Evolutionary conservation across 1,284 basidiomycete genomes (phyloP).

Genomic region (Moesziomyces sp.): DNA sequence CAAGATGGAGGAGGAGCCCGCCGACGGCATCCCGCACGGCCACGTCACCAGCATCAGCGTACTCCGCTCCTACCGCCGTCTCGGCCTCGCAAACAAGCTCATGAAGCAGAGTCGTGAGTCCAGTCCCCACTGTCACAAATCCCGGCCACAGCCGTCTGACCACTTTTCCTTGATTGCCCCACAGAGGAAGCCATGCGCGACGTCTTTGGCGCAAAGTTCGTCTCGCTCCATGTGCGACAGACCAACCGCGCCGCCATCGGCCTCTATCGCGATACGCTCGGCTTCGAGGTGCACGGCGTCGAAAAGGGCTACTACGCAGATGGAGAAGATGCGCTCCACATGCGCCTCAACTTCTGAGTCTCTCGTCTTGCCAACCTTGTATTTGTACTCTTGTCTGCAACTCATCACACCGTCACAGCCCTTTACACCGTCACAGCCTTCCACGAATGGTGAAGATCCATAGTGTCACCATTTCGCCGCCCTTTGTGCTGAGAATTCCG

Average conservation of each 20-base stretch:
- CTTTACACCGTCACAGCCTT: constrained; percentile 1
- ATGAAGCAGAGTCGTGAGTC: constrained; percentile 67
- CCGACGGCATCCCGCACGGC: constrained; percentile 66
- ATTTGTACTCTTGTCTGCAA: constrained; percentile 15
- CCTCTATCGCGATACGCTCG: constrained; percentile 64
- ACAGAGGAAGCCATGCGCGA: constrained; percentile 66
- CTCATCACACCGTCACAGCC: constrained; percentile 1
- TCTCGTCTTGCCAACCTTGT: constrained; percentile 1
- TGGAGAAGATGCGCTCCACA: constrained; percentile 65
- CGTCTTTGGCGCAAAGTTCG: constrained; percentile 63
- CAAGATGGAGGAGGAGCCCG: constrained; percentile 76
- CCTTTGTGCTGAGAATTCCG: too few species aligned
- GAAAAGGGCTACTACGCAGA: constrained; percentile 67
- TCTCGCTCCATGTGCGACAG: constrained; percentile 65
- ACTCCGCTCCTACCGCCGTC: constrained; percentile 61
- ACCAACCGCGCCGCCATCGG: constrained; percentile 67
- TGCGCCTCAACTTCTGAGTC: constrained; percentile 57
- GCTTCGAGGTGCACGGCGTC: constrained; percentile 63
- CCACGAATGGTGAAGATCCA: too few species aligned
- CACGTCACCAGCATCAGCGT: constrained; percentile 67
- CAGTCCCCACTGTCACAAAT: neutral
- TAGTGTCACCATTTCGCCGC: too few species aligned
- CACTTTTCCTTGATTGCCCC: neutral
- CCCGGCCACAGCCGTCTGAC: neutral
- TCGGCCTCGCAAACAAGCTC: constrained; percentile 66